Percentiles rank a stretch among this genome's conserved stretches.
phyloP scores from a whole-genome alignment of 1,284 basidiomycete genomes.

The Heterobasidion occidentale region DNA sequence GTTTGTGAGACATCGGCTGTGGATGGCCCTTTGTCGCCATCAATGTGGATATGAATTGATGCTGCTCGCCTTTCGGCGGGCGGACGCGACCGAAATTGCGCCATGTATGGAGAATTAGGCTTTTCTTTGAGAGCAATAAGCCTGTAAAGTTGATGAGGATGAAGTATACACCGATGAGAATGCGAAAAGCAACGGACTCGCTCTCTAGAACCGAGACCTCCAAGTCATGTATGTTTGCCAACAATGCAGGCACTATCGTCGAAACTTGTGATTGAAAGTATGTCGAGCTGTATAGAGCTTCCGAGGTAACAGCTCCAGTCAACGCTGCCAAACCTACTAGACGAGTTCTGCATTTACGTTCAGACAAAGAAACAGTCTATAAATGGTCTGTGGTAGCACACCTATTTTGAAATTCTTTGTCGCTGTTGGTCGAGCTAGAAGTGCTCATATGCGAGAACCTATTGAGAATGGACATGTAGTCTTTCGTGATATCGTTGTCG shows the following conservation, averaged over 20 bases:
- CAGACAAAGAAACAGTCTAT: conserved; percentile 1
- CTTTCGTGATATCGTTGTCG: conserved; percentile 61
- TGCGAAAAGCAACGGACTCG: conserved; percentile 43
- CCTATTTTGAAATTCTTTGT: conserved; percentile 67
- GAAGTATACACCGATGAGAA: neutral
- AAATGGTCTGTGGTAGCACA: conserved; percentile 16
- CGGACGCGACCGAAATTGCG: conserved; percentile 74
- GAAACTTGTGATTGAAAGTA: conserved; percentile 67
- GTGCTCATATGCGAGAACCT: conserved; percentile 63
- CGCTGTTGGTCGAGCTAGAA: conserved; percentile 34
- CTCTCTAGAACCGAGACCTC: conserved; percentile 55
- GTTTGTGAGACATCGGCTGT: conserved; percentile 68
- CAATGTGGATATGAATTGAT: conserved; percentile 81
- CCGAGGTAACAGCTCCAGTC: conserved; percentile 76
- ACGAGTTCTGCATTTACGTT: conserved; percentile 49
- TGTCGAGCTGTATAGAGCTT: conserved; percentile 76
- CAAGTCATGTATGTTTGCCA: conserved; percentile 64
- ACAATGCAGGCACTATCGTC: conserved; percentile 68
- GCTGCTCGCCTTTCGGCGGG: conserved; percentile 74
- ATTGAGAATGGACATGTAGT: conserved; percentile 65
- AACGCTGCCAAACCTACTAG: conserved; percentile 84
- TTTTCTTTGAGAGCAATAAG: conserved; percentile 56
- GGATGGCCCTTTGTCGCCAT: conserved; percentile 83
- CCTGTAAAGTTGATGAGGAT: conserved; percentile 26
- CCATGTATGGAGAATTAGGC: conserved; percentile 67